Conservation (phyloP, 805 yeast species). For the Metschnikowia gruessii region DNA sequence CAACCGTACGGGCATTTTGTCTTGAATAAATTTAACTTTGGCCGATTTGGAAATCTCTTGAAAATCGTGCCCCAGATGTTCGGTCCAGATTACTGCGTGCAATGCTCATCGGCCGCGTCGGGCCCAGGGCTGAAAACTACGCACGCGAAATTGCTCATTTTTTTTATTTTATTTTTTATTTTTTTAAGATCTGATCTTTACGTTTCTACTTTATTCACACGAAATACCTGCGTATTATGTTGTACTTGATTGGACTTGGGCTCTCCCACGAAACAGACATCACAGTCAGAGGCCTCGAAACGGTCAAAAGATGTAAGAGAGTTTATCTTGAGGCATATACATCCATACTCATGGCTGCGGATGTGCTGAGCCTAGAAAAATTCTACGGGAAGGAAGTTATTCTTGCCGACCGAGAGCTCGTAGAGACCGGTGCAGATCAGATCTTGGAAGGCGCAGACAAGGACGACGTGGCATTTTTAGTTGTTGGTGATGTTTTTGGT, state of each 20-base stretch:
- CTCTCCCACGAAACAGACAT: slow-evolving; percentile 85
- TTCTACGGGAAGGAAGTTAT: slow-evolving; percentile 84
- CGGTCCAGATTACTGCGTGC: slow-evolving; percentile 3
- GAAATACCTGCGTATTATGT: slow-evolving; percentile 45
- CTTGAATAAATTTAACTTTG: background rate
- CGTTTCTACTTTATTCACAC: background rate
- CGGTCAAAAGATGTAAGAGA: slow-evolving; percentile 76
- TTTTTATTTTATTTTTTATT: too few relatives aligned
- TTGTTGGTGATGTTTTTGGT: slow-evolving; percentile 97
- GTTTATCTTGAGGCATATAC: slow-evolving; percentile 97
- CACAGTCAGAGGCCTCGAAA: slow-evolving; percentile 90
- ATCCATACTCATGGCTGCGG: slow-evolving; percentile 91
- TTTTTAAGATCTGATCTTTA: background rate
- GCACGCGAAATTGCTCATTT: background rate
- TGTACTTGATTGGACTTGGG: slow-evolving; percentile 89
- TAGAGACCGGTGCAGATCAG: slow-evolving; percentile 82
- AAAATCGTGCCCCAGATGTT: background rate
- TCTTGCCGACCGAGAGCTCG: slow-evolving; percentile 92
- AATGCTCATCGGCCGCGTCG: slow-evolving; percentile 8
- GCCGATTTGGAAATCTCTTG: background rate
- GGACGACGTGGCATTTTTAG: slow-evolving; percentile 89
- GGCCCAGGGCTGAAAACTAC: background rate
- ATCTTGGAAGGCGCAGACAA: slow-evolving; percentile 73
- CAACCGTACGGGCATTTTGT: slow-evolving; percentile 7
- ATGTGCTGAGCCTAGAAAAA: slow-evolving; percentile 65